These are phyloP conservation scores for Dictyostelium purpureum DNA, from an alignment of 78 protist species.

Conservation along the genomic window DNA sequence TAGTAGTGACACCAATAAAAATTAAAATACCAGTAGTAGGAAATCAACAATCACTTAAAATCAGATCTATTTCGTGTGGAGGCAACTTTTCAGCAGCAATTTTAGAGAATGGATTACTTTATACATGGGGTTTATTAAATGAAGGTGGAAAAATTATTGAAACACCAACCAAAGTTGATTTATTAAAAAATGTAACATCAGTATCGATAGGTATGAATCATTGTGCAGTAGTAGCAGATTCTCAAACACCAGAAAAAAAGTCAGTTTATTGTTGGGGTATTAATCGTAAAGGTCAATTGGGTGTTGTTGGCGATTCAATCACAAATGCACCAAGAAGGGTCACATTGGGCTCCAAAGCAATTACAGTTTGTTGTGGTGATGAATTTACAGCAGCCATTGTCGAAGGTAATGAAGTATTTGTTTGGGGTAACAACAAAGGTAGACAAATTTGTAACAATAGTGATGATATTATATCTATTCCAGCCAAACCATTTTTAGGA, in stretches of 20 bases:
- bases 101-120: slow-evolving; percentile 59
- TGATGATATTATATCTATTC: slow-evolving; percentile 48
- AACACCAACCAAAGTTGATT: slow-evolving; percentile 56
- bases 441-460: slow-evolving; percentile 60
- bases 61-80: slow-evolving; percentile 24
- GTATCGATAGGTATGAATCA: slow-evolving; percentile 55
- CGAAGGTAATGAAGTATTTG: slow-evolving; percentile 76
- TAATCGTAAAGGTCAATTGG: slow-evolving; percentile 51
- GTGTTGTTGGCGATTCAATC: slow-evolving; percentile 65
- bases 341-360: slow-evolving; percentile 44
- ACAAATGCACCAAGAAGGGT: slow-evolving; percentile 70
- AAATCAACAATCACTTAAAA: not conserved
- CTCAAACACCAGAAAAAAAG: slow-evolving; percentile 30
- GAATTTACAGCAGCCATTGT: slow-evolving; percentile 67
- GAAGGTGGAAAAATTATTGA: slow-evolving; percentile 15
- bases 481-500: slow-evolving; percentile 65
- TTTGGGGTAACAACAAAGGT: slow-evolving; percentile 63
- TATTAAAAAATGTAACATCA: slow-evolving; percentile 33
- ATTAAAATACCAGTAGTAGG: not conserved
- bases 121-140: slow-evolving; percentile 50
- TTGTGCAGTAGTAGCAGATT: slow-evolving; percentile 58
- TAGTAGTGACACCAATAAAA: not conserved
- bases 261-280: slow-evolving; percentile 62
- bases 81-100: slow-evolving; percentile 62
- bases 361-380: slow-evolving; percentile 50